Evolutionary conservation across 202 grass and related monocot species (phyloP), one percentile per base, ranked within the genome.

Genomic region (Carex sylvatica): DNA sequence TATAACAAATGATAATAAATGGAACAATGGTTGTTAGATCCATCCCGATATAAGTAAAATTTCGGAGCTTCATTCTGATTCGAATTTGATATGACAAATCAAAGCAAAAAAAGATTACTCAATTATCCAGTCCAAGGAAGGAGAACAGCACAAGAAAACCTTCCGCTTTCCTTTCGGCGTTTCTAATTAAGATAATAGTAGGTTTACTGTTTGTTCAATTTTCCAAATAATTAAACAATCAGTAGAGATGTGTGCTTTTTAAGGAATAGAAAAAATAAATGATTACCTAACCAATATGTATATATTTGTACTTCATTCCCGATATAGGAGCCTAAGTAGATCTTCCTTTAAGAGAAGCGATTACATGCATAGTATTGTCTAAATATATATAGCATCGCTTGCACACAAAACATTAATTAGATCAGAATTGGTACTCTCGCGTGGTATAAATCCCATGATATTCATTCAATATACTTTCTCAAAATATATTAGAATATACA

Each of bases 281-380:
- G 61, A 66, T 81, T 9, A 81, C 79, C 79, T 81, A 81, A 81
- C 59, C 61, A 46, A 15, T 80, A 80, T 81, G 59, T 9, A 66
- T 33, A 33, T 66, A 65, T 82, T 82, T 61, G n/a, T 62, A 80
- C 56, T 24, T 67, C 16, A 6, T 82, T 67, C 46, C 23, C 33
- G 7, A 19, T 30, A 18, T n/a, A 10, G 60, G 19, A 62, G 47
- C 35, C 78, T 62, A 44, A 49, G 38, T 65, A 82, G 79, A 82
- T 51, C 30, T 81, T 81, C 14, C 36, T 82, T 53, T 49, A 49
- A 51, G 61, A 82, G 18, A 82, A 82, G 36, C 52, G 60, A 82
- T 82, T 52, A 12, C 61, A 52, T 65, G 6, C 40, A 51, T 81
- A 68, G 4, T 54, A 53, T 81, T 23, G 26, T 64, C 78, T 66